Evolutionary conservation across 2,329 filamentous ascomycete genomes (phyloP), one percentile per base, ranked within the genome.

Genomic region (Phaeophleospora eucalypticola): DNA sequence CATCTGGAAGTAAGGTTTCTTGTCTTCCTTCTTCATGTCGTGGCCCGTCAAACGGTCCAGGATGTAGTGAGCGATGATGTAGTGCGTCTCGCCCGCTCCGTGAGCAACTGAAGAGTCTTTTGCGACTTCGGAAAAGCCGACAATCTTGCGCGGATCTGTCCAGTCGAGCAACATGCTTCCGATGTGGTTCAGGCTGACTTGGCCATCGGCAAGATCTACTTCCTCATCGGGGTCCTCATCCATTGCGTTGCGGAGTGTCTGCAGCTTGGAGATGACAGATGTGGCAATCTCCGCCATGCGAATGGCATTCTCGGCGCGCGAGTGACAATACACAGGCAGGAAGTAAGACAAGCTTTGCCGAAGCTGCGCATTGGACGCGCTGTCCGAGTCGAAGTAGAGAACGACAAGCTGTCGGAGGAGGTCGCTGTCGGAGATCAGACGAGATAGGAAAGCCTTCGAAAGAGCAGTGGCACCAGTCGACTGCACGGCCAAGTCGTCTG

Each of bases 311-410:
- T 87, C 85, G 3, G 83, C 68, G 2, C 87, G 80, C 6, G 86
- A 90, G 68, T 91, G 95, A 67, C 88, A 93, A 71, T 94, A 97
- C 0, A 96, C 90, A 0, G 91, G 91, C 29, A 97, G 73, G 76
- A 96, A 96, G 68, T 97, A 97, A 56, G 87, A 89, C 44, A 97
- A 75, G 0, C 87, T 85, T 67, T 97, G 91, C 17, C 89, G 78
- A 4, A 96, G 82, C 7, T 83, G 83, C 56, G 91, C 85, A 63
- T 96, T 96, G 20, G 79, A 76, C 1, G 81, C 78, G 3, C 87
- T 93, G 3, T 86, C 81, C 0, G 91, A 89, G 3, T 86, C 81
- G 67, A 97, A 97, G 71, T 95, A 97, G 7, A 87, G 82, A 3
- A 95, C 74, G 1, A 94, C 82, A 3, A 96, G 80, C 1, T 85